Evolutionary conservation across 148 eudicot species (phyloP).

Genomic region (Camellia granthamiana): DNA sequence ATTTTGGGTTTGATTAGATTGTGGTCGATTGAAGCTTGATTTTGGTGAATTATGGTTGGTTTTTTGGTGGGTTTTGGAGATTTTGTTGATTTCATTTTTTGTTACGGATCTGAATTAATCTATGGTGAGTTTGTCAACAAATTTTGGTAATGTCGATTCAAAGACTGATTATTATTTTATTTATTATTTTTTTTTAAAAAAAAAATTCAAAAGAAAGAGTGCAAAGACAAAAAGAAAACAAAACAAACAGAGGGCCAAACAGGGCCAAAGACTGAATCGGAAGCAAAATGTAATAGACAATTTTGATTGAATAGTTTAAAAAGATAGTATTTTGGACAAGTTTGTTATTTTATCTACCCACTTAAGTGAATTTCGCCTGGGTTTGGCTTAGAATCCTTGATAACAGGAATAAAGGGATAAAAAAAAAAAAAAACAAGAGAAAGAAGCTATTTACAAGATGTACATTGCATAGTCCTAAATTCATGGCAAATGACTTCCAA

Average conservation of each 20-base stretch:
- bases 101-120: neutral
- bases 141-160: neutral
- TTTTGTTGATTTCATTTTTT: neutral
- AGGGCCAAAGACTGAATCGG: neutral
- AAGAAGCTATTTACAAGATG: neutral
- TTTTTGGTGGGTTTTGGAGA: neutral
- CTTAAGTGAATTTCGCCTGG: no score
- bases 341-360: neutral
- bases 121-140: neutral
- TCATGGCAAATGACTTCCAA: neutral
- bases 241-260: neutral
- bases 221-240: no score
- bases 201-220: no score
- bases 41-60: neutral
- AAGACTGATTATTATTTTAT: neutral
- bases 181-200: no score
- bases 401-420: no score
- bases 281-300: neutral
- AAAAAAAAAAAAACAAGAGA: no score
- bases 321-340: neutral
- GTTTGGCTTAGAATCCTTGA: no score
- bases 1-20: neutral
- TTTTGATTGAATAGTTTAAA: neutral
- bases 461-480: neutral
- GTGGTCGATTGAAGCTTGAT: neutral